phyloP scores from a whole-genome alignment of 1,139 yeast species.

The Maudiozyma humilis region DNA sequence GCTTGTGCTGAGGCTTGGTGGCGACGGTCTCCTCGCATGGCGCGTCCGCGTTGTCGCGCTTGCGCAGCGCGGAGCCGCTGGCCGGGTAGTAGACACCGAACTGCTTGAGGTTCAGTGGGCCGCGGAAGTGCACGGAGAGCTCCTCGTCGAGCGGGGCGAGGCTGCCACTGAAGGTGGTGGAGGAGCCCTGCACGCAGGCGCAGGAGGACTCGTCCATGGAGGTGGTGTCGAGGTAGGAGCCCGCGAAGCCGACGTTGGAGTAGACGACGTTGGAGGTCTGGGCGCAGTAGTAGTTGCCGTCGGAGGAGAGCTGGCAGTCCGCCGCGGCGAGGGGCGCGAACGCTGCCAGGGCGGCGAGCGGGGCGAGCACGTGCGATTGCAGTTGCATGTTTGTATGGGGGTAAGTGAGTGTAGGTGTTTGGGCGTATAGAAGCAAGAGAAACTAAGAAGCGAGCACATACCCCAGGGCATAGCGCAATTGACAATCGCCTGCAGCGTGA shows the following conservation, averaged over 20 bases:
- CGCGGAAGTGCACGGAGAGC: constrained; percentile 87
- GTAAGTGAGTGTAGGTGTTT: too few relatives aligned
- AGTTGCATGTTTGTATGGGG: too few relatives aligned
- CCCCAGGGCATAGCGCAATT: too few relatives aligned
- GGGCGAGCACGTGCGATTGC: too few relatives aligned
- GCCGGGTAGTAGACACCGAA: constrained; percentile 66
- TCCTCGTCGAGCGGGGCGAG: constrained; percentile 84
- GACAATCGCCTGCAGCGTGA: too few relatives aligned
- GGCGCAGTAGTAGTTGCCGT: constrained; percentile 80
- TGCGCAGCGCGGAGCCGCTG: constrained; percentile 33
- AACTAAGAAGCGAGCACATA: too few relatives aligned
- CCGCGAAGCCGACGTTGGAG: constrained; percentile 67
- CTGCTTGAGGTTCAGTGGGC: constrained; percentile 71
- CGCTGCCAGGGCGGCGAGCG: constrained; percentile 7
- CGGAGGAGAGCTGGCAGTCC: constrained; percentile 37
- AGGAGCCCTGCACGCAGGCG: constrained; percentile 42
- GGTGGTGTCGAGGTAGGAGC: constrained; percentile 68
- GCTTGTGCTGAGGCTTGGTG: constrained; percentile 31
- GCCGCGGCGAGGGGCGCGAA: constrained; percentile 26
- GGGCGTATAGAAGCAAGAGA: too few relatives aligned
- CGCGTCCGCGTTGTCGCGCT: constrained; percentile 31
- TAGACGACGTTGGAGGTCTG: constrained; percentile 61
- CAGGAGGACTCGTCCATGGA: constrained; percentile 62
- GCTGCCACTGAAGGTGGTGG: constrained; percentile 55
- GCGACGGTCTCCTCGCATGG: constrained; percentile 12